These are phyloP conservation scores for Aquilaria malaccensis DNA, from an alignment of 345 rosid genomes.

Conservation along the genomic window DNA sequence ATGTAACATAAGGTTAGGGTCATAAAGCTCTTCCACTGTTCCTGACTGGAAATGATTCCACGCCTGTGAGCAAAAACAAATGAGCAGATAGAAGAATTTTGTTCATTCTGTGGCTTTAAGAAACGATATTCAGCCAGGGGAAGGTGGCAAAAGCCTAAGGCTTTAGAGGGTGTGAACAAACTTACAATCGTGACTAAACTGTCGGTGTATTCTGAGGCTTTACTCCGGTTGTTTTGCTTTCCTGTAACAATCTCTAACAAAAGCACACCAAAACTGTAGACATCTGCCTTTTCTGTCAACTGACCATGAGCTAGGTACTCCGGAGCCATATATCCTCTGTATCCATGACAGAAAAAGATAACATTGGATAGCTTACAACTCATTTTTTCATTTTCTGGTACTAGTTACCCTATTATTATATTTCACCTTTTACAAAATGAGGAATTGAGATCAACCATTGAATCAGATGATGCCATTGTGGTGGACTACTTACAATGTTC, in stretches of 20 bases:
- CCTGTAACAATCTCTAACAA: slow-evolving; percentile 76
- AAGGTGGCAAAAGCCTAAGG: background rate
- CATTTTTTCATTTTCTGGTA: no score
- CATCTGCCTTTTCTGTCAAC: slow-evolving; percentile 87
- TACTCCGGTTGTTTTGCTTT: slow-evolving; percentile 71
- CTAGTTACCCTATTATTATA: no score
- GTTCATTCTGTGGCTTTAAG: no score
- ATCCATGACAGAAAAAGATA: background rate
- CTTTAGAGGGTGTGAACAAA: background rate
- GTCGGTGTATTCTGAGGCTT: slow-evolving; percentile 63
- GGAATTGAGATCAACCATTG: background rate
- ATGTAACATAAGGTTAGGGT: slow-evolving; percentile 48
- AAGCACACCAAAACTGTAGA: slow-evolving; percentile 85
- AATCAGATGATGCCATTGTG: background rate
- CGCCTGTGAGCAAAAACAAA: slow-evolving; percentile 26
- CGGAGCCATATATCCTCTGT: slow-evolving; percentile 94
- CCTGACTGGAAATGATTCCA: slow-evolving; percentile 78
- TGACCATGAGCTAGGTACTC: slow-evolving; percentile 90
- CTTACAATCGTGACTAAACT: slow-evolving; percentile 78
- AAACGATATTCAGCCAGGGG: no score
- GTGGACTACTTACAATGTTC: slow-evolving; percentile 63
- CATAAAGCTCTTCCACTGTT: slow-evolving; percentile 55
- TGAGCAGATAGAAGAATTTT: background rate
- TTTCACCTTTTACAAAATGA: no score
- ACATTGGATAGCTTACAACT: no score